Evolutionary conservation across 345 rosid genomes (phyloP).

Genomic region (Viola odorata): DNA sequence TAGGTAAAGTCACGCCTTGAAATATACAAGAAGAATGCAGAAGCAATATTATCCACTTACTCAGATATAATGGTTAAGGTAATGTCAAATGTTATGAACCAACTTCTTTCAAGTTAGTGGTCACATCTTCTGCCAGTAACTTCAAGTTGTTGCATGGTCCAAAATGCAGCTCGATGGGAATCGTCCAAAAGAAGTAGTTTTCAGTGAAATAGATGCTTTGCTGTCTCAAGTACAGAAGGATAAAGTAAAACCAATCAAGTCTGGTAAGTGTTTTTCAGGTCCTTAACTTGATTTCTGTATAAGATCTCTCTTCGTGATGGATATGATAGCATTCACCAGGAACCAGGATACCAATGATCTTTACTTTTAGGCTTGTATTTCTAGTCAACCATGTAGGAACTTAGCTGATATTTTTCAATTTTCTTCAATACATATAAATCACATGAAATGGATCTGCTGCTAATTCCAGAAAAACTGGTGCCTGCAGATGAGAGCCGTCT

Average conservation of each 20-base stretch:
- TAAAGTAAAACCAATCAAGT: constrained; percentile 24
- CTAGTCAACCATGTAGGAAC: too few species aligned
- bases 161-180: constrained; percentile 69
- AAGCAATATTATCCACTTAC: constrained; percentile 57
- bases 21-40: constrained; percentile 71
- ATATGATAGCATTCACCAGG: too few species aligned
- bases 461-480: constrained; percentile 33
- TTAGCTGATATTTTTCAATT: too few species aligned
- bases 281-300: too few species aligned
- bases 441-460: too few species aligned
- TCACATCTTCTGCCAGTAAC: background rate
- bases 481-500: constrained; percentile 24
- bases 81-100: constrained; percentile 4
- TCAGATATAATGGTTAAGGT: constrained; percentile 60
- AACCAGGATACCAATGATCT: too few species aligned
- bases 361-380: too few species aligned
- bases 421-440: too few species aligned
- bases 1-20: constrained; percentile 75
- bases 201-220: constrained; percentile 51
- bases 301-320: too few species aligned
- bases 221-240: constrained; percentile 46
- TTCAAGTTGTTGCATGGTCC: constrained; percentile 11
- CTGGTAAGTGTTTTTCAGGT: constrained; percentile 30
- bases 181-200: constrained; percentile 61
- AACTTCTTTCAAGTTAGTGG: background rate